Evolutionary conservation across 2,329 filamentous ascomycete genomes (phyloP), one percentile per base, ranked within the genome.

Genomic region (Diaporthe helianthi): DNA sequence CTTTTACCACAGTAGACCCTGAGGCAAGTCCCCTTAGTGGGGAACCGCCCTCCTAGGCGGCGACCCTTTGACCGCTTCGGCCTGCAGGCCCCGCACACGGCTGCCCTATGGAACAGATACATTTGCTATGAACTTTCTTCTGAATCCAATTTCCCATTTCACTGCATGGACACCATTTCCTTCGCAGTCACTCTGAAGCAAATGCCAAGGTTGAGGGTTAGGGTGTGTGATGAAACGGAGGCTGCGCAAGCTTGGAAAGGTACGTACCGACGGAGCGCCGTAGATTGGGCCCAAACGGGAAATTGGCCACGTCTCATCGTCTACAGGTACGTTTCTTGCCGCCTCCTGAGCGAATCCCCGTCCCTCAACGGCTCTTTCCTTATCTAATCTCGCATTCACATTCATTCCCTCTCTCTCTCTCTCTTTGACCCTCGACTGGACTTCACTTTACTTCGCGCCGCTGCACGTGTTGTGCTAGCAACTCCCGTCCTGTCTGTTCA

Each of bases 251-350:
- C 44, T 19, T 8, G 22, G 6, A 3, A 13, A 3, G 26, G 58
- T 49, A 63, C 44, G 58, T 49, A 63, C 41, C 58, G 58, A 47
- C 19, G 26, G 41, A 26, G 6, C 41, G 44, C 44, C 44, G 44
- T 63, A 63, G 58, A 63, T 63, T 63, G 58, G 29, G 52, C 41
- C 65, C 54, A 67, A 52, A 63, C 52, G 55, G 54, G 66, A 71
- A 69, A 71, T 71, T 71, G 69, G 69, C 67, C 69, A 71, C 69
- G 69, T 71, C 66, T 69, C 60, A 65, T 46, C 19, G 46, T 26
- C 15, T 38, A 24, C 36, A 31, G 24, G 24, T 24, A n/a, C 36
- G 54, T 58, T 36, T 36, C 33, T 17, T 17, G 49, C n/a, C 65
- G 44, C 65, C 54, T 61, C 58, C 58, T 61, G 51, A 55, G 22